Evolutionary conservation across 2,329 filamentous ascomycete genomes (phyloP), one percentile per base, ranked within the genome.

Genomic region (Aspergillus udagawae): DNA sequence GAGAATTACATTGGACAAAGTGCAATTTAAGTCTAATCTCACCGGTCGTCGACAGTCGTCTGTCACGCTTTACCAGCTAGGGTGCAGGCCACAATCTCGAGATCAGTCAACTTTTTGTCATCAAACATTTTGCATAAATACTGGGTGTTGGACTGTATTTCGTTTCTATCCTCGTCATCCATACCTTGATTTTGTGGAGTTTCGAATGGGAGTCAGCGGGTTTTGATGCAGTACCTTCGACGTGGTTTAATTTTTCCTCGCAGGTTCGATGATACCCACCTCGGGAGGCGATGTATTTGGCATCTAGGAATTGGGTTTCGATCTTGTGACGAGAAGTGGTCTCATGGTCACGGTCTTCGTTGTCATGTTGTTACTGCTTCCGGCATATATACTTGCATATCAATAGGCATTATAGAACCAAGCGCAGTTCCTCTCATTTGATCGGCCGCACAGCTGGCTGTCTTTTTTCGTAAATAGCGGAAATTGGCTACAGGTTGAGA

Each of bases 181-280:
- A 21, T 21, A 45, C 20, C 42, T 23, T 3, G 17, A 45, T 12
- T 21, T 12, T 9, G 42, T 20, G 28, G 50, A 57, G 44, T 48
- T 54, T 35, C 10, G 35, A 44, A 17, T 38, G 12, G 27, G 38
- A 35, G 28, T 47, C 20, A n/a, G 21, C 44, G n/a, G 48, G 27
- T 45, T 14, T 48, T 38, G 28, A n/a, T 52, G 23, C 44, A 47
- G 29, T 53, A 42, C 23, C 45, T 53, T 58, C 45, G 49, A 57
- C 41, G 28, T 52, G 27, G 21, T 51, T 38, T 50, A 49, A 44
- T 28, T 56, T 53, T 38, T 38, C 32, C 49, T 51, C 49, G 53
- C 50, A 42, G 55, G 49, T 60, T 56, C 50, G 50, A 61, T 61
- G 63, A 59, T 62, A 62, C 54, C 61, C 57, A 35, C 55, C 59